Percentiles rank a stretch among this genome's conserved stretches.
phyloP scores from a whole-genome alignment of 768 basidiomycete genomes.

The Trametes meyenii region DNA sequence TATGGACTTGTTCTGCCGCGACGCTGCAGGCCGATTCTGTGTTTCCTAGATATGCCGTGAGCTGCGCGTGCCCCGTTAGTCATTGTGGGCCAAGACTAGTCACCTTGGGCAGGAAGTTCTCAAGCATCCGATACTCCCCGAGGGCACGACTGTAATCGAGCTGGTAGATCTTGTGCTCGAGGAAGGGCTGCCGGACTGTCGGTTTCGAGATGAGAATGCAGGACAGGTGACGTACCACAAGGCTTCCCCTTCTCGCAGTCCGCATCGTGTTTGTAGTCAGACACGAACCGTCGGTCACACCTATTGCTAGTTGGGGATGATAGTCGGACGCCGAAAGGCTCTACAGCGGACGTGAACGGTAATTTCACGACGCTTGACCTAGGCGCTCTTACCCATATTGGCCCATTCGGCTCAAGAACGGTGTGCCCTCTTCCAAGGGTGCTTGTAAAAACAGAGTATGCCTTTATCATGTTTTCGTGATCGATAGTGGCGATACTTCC shows the following conservation, averaged over 20 bases:
- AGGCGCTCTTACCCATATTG: constrained; percentile 72
- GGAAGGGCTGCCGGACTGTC: constrained; percentile 58
- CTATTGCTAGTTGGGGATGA: constrained; percentile 84
- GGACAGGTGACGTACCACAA: constrained; percentile 53
- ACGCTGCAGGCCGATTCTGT: constrained; percentile 46
- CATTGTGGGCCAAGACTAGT: too few species aligned
- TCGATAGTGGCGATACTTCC: constrained; percentile 80
- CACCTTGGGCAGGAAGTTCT: constrained; percentile 79
- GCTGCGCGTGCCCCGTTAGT: background rate
- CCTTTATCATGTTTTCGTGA: constrained; percentile 80
- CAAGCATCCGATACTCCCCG: constrained; percentile 85
- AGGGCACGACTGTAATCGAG: constrained; percentile 83
- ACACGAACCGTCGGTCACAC: constrained; percentile 82
- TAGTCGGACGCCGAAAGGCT: constrained; percentile 76
- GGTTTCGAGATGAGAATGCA: background rate
- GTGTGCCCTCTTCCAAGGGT: constrained; percentile 76
- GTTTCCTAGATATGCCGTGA: constrained; percentile 46
- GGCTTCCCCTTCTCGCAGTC: constrained; percentile 68
- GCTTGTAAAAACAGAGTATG: constrained; percentile 68
- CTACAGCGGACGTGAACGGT: constrained; percentile 41
- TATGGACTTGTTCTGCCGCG: constrained; percentile 40
- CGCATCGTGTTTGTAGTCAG: constrained; percentile 72
- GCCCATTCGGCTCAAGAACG: constrained; percentile 73
- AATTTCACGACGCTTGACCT: background rate
- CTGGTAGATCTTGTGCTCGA: constrained; percentile 79